Evolutionary conservation across 768 basidiomycete species (phyloP), one percentile per base, ranked within the genome.

Genomic region (Gloeopeniophorella convolvens): DNA sequence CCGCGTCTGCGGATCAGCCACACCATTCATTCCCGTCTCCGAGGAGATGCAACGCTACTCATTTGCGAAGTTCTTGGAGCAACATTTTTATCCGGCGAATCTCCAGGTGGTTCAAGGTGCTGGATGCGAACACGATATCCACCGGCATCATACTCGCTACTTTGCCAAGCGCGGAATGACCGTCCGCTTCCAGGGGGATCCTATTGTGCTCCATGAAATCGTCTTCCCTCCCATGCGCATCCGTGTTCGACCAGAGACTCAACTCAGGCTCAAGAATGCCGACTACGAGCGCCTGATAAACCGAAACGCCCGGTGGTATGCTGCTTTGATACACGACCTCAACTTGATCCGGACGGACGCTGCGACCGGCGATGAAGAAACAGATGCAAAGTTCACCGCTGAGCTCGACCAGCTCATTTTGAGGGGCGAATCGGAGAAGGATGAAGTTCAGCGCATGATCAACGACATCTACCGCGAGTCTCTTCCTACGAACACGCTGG

Each of bases 31-130:
- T 57, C 85, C 83, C 5, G 82, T 91, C 32, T 90, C 90, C 2
- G 85, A 89, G 59, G 92, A 95, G 64, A 92, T 94, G 76, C 87
- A 90, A 61, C 73, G 85, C 48, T 92, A 95, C 63, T 97, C 94
- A 4, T 95, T 97, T 64, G 90, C 87, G 30, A 94, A 96, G 60
- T 98, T 95, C 65, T 77, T 99, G 24, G 95, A 99, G 63, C 79
- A 95, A 23, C 88, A 92, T 62, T 97, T 97, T 66, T 96, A 98
- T 67, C 93, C 92, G 26, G 80, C 90, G 28, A 82, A 89, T 55
- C 82, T 93, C 60, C 76, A 82, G 60, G 72, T 90, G 41, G 81
- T 90, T n/a, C 85, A 82, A 59, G 90, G 88, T 8, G 89, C 91
- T 27, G 85, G 84, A 3, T 98, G 96, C 62, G 78, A 85, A 48